phyloP scores from a whole-genome alignment of 2,329 filamentous ascomycete species.

The Didymosphaeria variabile region DNA sequence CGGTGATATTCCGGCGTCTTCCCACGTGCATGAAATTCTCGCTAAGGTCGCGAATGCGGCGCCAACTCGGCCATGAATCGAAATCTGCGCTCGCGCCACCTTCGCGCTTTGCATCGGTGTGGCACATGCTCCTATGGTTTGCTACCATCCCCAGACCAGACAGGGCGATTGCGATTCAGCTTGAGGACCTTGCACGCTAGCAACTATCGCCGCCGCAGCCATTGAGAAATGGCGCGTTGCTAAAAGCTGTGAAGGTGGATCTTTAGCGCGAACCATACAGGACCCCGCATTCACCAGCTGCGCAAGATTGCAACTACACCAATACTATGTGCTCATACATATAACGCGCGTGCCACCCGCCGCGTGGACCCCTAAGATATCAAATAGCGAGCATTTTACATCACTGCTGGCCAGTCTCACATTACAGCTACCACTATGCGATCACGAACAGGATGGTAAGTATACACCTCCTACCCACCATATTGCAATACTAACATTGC shows the following conservation, averaged over 20 bases:
- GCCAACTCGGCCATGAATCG: slow-evolving; percentile 40
- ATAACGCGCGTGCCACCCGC: slow-evolving; percentile 38
- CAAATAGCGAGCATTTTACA: neutral
- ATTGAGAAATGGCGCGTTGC: slow-evolving; percentile 4
- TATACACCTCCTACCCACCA: slow-evolving; percentile 20
- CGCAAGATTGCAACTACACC: slow-evolving; percentile 31
- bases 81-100: slow-evolving; percentile 13
- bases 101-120: neutral
- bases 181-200: slow-evolving; percentile 22
- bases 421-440: slow-evolving; percentile 40
- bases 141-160: slow-evolving; percentile 39
- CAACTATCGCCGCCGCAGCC: slow-evolving; percentile 6
- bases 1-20: slow-evolving; percentile 32
- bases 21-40: slow-evolving; percentile 25
- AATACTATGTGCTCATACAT: slow-evolving; percentile 42
- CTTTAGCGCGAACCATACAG: slow-evolving; percentile 46
- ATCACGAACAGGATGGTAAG: slow-evolving; percentile 53
- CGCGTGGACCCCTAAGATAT: slow-evolving; percentile 14
- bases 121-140: slow-evolving; percentile 9
- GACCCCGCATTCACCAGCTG: slow-evolving; percentile 45
- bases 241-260: slow-evolving; percentile 37
- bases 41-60: slow-evolving; percentile 23
- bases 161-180: slow-evolving; percentile 39
- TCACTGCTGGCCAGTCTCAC: neutral
- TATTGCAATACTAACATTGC: slow-evolving; percentile 23